Evolutionary conservation across 2,329 filamentous ascomycete species (phyloP).

Genomic region (Alternaria sp.): DNA sequence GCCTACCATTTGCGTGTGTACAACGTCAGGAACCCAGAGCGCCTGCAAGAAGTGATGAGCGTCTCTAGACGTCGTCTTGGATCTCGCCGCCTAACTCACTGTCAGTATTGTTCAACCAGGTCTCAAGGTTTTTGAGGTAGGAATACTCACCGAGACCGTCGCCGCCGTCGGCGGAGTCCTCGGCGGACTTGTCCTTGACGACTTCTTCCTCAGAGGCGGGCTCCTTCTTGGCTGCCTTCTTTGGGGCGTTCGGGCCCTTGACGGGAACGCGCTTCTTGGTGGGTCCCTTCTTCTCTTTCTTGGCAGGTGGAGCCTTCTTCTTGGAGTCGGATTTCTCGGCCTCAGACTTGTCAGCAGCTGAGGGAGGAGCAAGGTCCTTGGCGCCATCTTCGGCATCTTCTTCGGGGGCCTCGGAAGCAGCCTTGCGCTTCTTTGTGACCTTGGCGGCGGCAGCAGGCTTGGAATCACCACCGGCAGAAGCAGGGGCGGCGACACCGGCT

Average conservation of each 20-base stretch:
- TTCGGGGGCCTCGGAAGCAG: conserved; percentile 10
- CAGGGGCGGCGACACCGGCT: background rate
- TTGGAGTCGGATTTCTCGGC: conserved; percentile 10
- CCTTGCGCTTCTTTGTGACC: conserved; percentile 32
- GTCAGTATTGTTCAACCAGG: conserved; percentile 21
- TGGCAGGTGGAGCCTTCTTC: conserved; percentile 19
- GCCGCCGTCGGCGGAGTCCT: conserved; percentile 20
- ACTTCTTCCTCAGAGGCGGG: conserved; percentile 7
- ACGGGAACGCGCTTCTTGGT: background rate
- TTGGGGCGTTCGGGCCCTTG: conserved; percentile 10
- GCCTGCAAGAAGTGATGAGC: background rate
- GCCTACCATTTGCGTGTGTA: background rate
- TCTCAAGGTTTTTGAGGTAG: conserved; percentile 5
- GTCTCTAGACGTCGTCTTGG: conserved; percentile 3
- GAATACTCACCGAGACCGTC: conserved; percentile 26
- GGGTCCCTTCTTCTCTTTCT: conserved; percentile 18
- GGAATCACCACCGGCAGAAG: conserved; percentile 6
- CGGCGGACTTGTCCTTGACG: background rate
- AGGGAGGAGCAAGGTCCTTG: conserved; percentile 34
- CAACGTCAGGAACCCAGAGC: background rate
- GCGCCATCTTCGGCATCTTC: background rate
- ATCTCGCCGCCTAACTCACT: conserved; percentile 3
- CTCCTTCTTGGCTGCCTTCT: conserved; percentile 31
- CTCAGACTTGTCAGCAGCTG: conserved; percentile 10
- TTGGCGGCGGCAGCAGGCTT: conserved; percentile 7